Percentiles rank a stretch among this genome's conserved stretches.
Conservation (phyloP, 768 basidiomycete species). For the Mycena albidolilacea region DNA sequence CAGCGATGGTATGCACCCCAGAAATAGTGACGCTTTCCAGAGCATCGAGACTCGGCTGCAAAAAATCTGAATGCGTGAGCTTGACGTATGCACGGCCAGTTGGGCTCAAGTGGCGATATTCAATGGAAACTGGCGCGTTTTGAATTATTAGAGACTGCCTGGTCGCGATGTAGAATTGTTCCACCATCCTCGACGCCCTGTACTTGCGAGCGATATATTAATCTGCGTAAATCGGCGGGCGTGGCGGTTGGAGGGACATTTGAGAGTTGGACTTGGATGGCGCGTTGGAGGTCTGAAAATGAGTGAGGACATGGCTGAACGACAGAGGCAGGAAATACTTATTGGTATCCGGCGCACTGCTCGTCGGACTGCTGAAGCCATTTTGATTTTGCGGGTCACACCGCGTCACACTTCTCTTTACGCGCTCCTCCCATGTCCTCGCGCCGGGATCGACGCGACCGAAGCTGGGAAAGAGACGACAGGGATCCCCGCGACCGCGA, state of each 20-base stretch:
- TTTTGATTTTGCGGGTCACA: slow-evolving; percentile 8
- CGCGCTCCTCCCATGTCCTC: slow-evolving; percentile 63
- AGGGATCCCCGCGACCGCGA: slow-evolving; percentile 49
- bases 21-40: slow-evolving; percentile 63
- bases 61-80: slow-evolving; percentile 62
- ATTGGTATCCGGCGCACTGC: slow-evolving; percentile 27
- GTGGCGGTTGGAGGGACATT: slow-evolving; percentile 68
- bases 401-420: slow-evolving; percentile 7
- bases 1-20: slow-evolving; percentile 58
- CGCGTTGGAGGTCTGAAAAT: slow-evolving; percentile 42
- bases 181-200: slow-evolving; percentile 65
- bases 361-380: slow-evolving; percentile 27
- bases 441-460: slow-evolving; percentile 64
- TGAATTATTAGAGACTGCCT: slow-evolving; percentile 1
- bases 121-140: slow-evolving; percentile 62
- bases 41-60: slow-evolving; percentile 56
- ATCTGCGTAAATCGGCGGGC: slow-evolving; percentile 68
- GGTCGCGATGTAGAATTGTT: neutral
- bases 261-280: slow-evolving; percentile 62
- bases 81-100: slow-evolving; percentile 73
- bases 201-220: slow-evolving; percentile 57
- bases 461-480: slow-evolving; percentile 75
- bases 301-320: neutral
- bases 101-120: slow-evolving; percentile 74
- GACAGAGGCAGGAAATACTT: neutral